Evolutionary conservation across 768 basidiomycete species (phyloP), one percentile per base, ranked within the genome.

Genomic region (Xanthoconium stramineum): DNA sequence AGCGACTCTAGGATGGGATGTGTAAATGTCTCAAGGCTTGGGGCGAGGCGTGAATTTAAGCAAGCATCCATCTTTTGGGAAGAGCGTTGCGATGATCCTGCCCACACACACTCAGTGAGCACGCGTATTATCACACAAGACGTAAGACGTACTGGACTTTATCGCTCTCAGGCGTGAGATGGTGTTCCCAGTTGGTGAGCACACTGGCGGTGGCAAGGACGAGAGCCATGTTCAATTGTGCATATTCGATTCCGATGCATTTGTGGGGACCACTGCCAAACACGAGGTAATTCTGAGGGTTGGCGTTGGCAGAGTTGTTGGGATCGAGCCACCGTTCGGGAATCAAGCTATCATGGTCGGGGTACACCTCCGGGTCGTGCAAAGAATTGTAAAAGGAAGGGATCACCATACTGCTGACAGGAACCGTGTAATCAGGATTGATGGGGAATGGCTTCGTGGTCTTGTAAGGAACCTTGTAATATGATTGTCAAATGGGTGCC

Each of bases 301-400:
- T 90, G 52, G 79, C 74, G 70, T 88, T 89, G 50, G 96, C 94
- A 15, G 80, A 73, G 59, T 85, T 81, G n/a, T 83, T 71, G 32
- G 87, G 80, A 66, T 96, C 91, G 48, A 99, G 78, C 94, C 94
- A 99, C 55, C 97, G 86, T 67, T 98, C 95, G 9, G 97, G 97
- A 14, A 76, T 57, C 72, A 98, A 86, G 47, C 71, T 68, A 36
- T 94, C 90, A 13, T 95, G 96, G 38, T 94, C 82, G 32, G 91
- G 89, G 78, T 89, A 99, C 42, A 94, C 83, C 45, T 79, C 77
- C 32, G 88, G 82, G 72, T 99, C 97, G 70, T 98, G 95, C 43
- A 96, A 78, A 6, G 96, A 94, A 69, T 90, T 89, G 76, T 85
- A 97, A 76, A 95, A 88, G 5, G 90, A 89, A 3, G 93, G 94